Percentiles rank a stretch among this genome's conserved stretches.
Evolutionary conservation across 139 green algal species (phyloP).

Genomic region (Zygnema cylindricum): DNA sequence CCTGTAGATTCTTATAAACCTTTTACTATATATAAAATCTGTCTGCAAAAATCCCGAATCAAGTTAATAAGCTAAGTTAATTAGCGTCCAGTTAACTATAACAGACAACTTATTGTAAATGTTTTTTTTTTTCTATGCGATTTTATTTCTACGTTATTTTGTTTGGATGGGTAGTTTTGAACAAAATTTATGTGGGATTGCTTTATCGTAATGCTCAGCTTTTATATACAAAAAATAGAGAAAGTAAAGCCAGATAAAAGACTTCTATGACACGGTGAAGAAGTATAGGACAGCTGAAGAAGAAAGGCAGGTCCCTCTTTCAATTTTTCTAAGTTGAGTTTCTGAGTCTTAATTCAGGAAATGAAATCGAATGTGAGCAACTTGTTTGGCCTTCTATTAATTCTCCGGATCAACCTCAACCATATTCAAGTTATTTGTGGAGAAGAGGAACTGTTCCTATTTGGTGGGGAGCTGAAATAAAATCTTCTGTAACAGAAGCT

Average conservation of each 20-base stretch:
- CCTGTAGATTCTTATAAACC: no score
- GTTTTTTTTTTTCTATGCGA: no score
- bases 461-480: conserved; percentile 68
- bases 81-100: no score
- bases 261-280: no score
- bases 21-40: no score
- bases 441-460: conserved; percentile 69
- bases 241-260: not conserved
- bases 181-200: not conserved
- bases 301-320: no score
- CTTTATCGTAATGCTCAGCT: not conserved
- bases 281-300: no score
- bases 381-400: conserved; percentile 72
- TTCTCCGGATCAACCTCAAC: not conserved
- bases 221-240: not conserved
- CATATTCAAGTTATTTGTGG: conserved; percentile 66
- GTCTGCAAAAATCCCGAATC: no score
- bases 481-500: conserved; percentile 80
- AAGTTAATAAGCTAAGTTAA: no score
- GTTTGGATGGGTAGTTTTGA: not conserved
- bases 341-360: conserved; percentile 77
- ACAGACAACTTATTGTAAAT: no score
- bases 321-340: no score
- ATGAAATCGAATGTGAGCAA: conserved; percentile 98
- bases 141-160: no score